Evolutionary conservation across 2,329 filamentous ascomycete genomes (phyloP), one percentile per base, ranked within the genome.

Genomic region (Hypoxylon sp.): DNA sequence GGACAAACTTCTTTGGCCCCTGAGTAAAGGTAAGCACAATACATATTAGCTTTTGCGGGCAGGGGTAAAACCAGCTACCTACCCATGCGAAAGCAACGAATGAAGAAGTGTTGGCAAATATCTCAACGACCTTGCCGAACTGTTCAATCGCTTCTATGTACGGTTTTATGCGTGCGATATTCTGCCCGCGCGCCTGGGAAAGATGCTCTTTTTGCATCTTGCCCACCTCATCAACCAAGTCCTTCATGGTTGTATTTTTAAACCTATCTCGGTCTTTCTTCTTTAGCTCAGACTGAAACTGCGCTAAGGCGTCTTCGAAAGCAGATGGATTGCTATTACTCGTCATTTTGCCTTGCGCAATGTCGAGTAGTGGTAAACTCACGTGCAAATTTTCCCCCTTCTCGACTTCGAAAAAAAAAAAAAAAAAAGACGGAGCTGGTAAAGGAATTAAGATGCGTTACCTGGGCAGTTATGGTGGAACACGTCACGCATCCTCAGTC

Each of bases 1-100:
- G 58, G 11, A 70, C 39, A 50, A 68, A 68, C 47, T 67, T 69
- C 32, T 70, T 26, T n/a, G 67, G 62, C 13, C 69, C 62, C 53
- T 62, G 17, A 1, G 28, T 4, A 48, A 34, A 47, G 32, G 24
- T 56, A 13, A 56, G 53, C 32, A 19, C 17, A 24, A 30, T 30
- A 20, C 28, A 26, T 50, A 8, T 7, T n/a, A n/a, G n/a, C n/a
- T n/a, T n/a, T n/a, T n/a, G n/a, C n/a, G n/a, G n/a, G n/a, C n/a
- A n/a, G n/a, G 4, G 37, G 19, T 26, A 46, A 15, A n/a, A n/a
- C n/a, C n/a, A n/a, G n/a, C n/a, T 6, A 51, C 65, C 11, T 59
- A 70, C 72, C 72, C 73, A 75, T 10, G 74, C 47, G 41, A 70
- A 73, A 10, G 67, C 72, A 19, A 74, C 39, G n/a, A 70, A 30